Conservation (phyloP, 441 rosid genomes). For the Corymbia calophylla region DNA sequence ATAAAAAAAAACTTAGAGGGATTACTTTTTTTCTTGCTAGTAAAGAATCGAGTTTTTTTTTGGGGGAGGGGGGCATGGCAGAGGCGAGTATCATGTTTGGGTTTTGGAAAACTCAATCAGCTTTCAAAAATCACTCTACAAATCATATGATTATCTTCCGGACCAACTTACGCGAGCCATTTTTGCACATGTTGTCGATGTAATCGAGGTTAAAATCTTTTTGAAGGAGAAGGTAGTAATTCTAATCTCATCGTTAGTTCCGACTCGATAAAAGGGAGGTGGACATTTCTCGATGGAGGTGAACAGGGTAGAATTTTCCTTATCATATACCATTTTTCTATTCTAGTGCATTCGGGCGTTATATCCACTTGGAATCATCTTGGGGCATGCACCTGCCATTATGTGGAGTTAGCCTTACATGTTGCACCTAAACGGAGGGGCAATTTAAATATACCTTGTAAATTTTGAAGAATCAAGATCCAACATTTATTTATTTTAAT, state of each 20-base stretch:
- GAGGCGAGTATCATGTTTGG: background rate
- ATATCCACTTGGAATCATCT: background rate
- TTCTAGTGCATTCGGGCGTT: background rate
- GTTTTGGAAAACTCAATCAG: background rate
- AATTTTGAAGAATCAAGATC: background rate
- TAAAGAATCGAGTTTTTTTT: too few relatives aligned
- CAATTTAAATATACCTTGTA: background rate
- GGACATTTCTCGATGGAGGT: too few relatives aligned
- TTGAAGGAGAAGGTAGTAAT: background rate
- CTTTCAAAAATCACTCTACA: background rate
- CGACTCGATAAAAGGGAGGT: background rate
- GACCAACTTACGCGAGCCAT: background rate
- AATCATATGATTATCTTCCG: background rate
- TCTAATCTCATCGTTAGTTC: background rate
- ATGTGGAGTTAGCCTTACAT: background rate
- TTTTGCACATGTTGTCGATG: background rate
- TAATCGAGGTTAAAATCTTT: background rate
- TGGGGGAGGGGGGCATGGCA: too few relatives aligned
- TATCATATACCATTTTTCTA: background rate
- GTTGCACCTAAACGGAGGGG: background rate
- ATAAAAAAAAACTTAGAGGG: too few relatives aligned
- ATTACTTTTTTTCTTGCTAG: too few relatives aligned
- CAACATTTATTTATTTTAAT: too few relatives aligned
- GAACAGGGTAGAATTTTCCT: background rate
- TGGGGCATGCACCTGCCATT: background rate